A percentile compares a stretch with the other conserved stretches of the same genome.
Evolutionary conservation across 331 rosid species (phyloP).

Genomic region (Prunus yedoensis): DNA sequence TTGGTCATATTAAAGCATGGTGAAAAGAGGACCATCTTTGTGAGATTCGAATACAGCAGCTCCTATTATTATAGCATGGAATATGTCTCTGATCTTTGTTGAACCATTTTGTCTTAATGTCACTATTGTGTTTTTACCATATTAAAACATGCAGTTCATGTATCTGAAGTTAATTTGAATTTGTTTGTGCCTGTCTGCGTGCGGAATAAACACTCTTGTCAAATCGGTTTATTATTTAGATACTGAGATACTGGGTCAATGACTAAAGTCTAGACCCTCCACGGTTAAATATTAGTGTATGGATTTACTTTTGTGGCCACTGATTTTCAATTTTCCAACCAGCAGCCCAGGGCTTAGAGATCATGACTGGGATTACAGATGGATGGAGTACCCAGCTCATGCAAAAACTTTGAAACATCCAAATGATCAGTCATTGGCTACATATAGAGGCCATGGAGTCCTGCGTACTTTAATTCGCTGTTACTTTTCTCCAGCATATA

Average conservation of each 20-base stretch:
- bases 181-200: neutral
- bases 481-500: slow-evolving; percentile 84
- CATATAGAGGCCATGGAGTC: slow-evolving; percentile 85
- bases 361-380: slow-evolving; percentile 83
- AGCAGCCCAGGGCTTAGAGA: slow-evolving; percentile 45
- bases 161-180: neutral
- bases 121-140: neutral
- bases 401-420: slow-evolving; percentile 66
- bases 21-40: neutral
- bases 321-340: slow-evolving; percentile 13
- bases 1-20: neutral
- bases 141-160: neutral
- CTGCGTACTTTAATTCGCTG: slow-evolving; percentile 86
- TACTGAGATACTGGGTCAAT: neutral
- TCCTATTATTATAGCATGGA: neutral
- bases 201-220: neutral
- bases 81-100: neutral
- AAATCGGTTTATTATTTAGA: neutral
- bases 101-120: neutral
- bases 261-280: neutral
- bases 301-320: neutral
- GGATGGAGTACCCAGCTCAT: slow-evolving; percentile 80
- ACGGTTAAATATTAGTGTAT: neutral
- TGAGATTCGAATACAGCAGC: neutral
- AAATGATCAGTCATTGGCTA: slow-evolving; percentile 70